These are phyloP conservation scores for Blastocystis sp. DNA, from an alignment of 352 stramenopile species.

Conservation along the genomic window DNA sequence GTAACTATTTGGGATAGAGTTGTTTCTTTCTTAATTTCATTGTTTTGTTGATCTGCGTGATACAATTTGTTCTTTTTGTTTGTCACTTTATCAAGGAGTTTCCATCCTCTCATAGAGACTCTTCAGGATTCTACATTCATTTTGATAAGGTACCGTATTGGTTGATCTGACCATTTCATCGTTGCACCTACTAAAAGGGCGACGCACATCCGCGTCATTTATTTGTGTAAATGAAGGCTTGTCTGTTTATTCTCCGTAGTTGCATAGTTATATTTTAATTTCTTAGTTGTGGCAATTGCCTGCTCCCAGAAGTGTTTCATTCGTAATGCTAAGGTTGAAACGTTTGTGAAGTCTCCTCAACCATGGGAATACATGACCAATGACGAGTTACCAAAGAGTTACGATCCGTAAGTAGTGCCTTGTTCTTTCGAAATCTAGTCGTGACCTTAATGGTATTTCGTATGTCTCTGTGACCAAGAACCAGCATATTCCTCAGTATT, in stretches of 20 bases:
- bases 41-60: neutral
- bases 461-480: conserved; percentile 93
- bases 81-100: too few relatives aligned
- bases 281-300: conserved; percentile 8
- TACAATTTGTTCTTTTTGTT: too few relatives aligned
- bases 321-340: conserved; percentile 3
- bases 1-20: conserved; percentile 61
- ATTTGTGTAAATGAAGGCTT: neutral
- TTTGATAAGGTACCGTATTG: too few relatives aligned
- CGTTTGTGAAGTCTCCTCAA: conserved; percentile 65
- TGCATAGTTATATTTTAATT: neutral
- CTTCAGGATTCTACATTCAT: too few relatives aligned
- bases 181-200: too few relatives aligned
- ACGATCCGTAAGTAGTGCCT: conserved; percentile 69
- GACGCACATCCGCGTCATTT: too few relatives aligned
- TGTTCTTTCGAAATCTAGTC: conserved; percentile 42
- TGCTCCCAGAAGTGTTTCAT: conserved; percentile 8
- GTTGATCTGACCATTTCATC: too few relatives aligned
- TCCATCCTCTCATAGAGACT: too few relatives aligned
- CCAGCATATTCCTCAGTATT: conserved; percentile 91
- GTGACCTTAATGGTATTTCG: conserved; percentile 82
- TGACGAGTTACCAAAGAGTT: conserved; percentile 78
- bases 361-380: conserved; percentile 75
- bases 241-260: neutral
- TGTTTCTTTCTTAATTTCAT: neutral